A percentile compares a stretch with the other conserved stretches of the same genome.
phyloP scores from a whole-genome alignment of 805 yeast genomes.

The Pichia nakasei region DNA sequence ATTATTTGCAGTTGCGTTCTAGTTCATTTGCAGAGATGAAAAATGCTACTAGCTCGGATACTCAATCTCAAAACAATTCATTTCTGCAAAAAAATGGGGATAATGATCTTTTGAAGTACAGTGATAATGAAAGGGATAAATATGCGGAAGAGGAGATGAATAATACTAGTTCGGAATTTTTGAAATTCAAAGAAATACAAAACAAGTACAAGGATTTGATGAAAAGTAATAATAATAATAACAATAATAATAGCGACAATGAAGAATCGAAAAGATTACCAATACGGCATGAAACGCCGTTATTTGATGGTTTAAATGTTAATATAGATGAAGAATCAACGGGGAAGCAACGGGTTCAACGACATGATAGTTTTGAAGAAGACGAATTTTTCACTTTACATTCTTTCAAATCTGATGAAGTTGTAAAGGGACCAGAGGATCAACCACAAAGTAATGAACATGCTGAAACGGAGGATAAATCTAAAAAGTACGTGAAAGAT shows the following conservation, averaged over 20 bases:
- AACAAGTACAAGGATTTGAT: too few species aligned
- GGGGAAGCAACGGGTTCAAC: neutral
- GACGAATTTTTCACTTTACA: neutral
- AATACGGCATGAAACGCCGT: neutral
- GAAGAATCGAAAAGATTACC: neutral
- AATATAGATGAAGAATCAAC: conserved; percentile 11
- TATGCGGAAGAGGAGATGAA: neutral
- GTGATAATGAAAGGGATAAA: neutral
- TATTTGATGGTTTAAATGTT: neutral
- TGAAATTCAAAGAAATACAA: too few species aligned
- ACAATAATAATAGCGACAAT: neutral
- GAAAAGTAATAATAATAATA: conserved; percentile 10
- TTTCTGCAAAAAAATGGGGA: too few species aligned
- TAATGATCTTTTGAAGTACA: too few species aligned
- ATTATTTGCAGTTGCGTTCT: neutral
- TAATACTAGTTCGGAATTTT: neutral
- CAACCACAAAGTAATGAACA: neutral
- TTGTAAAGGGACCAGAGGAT: too few species aligned
- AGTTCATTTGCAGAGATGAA: neutral
- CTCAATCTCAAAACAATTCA: neutral
- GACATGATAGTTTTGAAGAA: neutral
- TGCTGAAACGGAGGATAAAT: neutral
- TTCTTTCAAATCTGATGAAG: neutral
- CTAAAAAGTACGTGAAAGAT: conserved; percentile 8
- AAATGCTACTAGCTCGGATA: neutral